Conservation (phyloP, 257 asterid species). For the Fraxinus cuspidata region DNA sequence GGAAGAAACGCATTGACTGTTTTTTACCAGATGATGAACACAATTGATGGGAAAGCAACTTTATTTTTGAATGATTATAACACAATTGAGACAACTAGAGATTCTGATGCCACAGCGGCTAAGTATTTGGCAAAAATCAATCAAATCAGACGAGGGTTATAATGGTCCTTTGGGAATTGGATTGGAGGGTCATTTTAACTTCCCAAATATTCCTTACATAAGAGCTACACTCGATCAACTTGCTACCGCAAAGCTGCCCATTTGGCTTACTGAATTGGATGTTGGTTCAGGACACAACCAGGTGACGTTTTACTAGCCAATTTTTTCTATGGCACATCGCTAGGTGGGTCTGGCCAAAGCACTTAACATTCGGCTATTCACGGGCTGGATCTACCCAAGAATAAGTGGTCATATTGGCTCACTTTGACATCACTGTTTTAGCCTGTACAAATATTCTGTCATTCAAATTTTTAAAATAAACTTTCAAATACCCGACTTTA, state of each 20-base stretch:
- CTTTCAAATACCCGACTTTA: no score
- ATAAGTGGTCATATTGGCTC: no score
- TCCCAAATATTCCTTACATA: constrained; percentile 26
- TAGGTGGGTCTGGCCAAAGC: no score
- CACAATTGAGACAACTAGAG: constrained; percentile 29
- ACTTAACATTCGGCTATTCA: no score
- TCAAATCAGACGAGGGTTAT: constrained; percentile 19
- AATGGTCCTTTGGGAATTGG: constrained; percentile 33
- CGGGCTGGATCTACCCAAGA: no score
- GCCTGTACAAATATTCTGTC: no score
- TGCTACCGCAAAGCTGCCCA: constrained; percentile 28
- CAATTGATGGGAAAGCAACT: constrained; percentile 22
- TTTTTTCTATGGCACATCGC: no score
- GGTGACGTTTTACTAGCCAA: background rate
- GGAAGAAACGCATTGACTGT: constrained; percentile 17
- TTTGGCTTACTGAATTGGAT: constrained; percentile 42
- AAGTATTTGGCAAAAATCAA: constrained; percentile 31
- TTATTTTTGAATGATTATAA: constrained; percentile 39
- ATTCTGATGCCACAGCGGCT: constrained; percentile 23
- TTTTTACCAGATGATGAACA: constrained; percentile 27
- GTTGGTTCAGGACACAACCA: background rate
- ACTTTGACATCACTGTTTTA: no score
- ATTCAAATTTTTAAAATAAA: no score
- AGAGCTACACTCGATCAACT: constrained; percentile 36
- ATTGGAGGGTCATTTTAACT: constrained; percentile 29